phyloP scores from a whole-genome alignment of 768 basidiomycete genomes.

The Phlebiopsis gigantea region DNA sequence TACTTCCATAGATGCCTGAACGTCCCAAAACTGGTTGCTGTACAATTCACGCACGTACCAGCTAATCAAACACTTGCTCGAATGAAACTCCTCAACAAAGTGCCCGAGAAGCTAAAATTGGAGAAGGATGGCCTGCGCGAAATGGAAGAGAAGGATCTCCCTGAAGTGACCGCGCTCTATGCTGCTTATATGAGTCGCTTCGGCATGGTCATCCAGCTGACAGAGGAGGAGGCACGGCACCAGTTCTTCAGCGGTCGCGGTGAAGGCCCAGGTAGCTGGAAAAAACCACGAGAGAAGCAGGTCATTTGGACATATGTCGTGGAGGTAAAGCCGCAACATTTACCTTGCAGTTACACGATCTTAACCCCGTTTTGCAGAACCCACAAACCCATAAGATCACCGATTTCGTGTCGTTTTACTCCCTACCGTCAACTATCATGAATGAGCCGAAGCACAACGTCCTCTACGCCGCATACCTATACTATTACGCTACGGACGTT shows the following conservation, averaged over 20 bases:
- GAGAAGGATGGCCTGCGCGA: constrained; percentile 66
- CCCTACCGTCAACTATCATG: constrained; percentile 91
- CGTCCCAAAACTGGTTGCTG: constrained; percentile 85
- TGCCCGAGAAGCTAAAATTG: constrained; percentile 46
- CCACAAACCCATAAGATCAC: constrained; percentile 79
- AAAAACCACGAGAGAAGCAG: constrained; percentile 57
- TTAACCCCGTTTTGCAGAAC: constrained; percentile 46
- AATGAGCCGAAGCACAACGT: constrained; percentile 61
- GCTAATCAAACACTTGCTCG: constrained; percentile 87
- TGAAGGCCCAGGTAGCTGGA: constrained; percentile 37
- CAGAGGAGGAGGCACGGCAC: constrained; percentile 75
- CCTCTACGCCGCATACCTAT: constrained; percentile 92
- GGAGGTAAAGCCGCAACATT: constrained; percentile 50
- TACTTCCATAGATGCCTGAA: constrained; percentile 93
- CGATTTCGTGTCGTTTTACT: constrained; percentile 96
- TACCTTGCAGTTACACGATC: neutral
- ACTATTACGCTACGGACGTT: constrained; percentile 85
- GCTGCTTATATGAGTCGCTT: constrained; percentile 79
- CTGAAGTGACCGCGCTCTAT: constrained; percentile 65
- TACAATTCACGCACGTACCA: constrained; percentile 84
- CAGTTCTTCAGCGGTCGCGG: constrained; percentile 87
- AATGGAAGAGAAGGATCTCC: constrained; percentile 78
- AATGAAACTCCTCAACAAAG: constrained; percentile 72
- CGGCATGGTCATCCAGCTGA: constrained; percentile 73
- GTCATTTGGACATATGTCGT: constrained; percentile 97